phyloP scores from a whole-genome alignment of 164 flowering plant species.

The Amborella trichopoda region DNA sequence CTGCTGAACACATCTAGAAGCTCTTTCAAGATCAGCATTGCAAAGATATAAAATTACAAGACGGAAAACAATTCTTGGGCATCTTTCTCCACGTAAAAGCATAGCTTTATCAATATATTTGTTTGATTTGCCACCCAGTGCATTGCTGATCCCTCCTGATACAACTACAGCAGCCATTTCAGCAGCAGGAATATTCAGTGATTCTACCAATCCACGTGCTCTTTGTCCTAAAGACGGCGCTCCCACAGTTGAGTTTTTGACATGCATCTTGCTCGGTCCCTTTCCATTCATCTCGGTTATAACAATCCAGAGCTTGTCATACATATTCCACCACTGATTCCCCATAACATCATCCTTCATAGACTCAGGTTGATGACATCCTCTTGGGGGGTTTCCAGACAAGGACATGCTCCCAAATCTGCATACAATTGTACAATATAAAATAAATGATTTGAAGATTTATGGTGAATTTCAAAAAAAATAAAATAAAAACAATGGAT shows the following conservation, averaged over 20 bases:
- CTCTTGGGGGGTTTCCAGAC: constrained; percentile 23
- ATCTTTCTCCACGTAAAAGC: constrained; percentile 87
- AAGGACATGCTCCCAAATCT: constrained; percentile 2
- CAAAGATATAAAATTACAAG: constrained; percentile 73
- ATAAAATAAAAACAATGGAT: no score
- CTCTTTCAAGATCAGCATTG: constrained; percentile 63
- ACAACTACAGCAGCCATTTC: constrained; percentile 99
- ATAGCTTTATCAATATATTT: constrained; percentile 83
- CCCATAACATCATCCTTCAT: constrained; percentile 25
- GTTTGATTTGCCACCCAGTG: constrained; percentile 71
- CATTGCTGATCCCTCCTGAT: constrained; percentile 91
- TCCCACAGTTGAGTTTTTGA: constrained; percentile 40
- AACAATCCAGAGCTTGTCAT: constrained; percentile 73
- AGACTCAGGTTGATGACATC: constrained; percentile 12
- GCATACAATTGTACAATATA: background rate
- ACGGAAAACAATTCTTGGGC: constrained; percentile 72
- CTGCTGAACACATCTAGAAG: constrained; percentile 79
- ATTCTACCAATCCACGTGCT: constrained; percentile 97
- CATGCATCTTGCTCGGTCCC: constrained; percentile 52
- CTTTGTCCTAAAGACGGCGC: constrained; percentile 92
- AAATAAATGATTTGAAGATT: background rate
- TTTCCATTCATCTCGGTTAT: constrained; percentile 75
- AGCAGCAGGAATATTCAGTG: constrained; percentile 95
- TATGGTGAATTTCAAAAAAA: no score
- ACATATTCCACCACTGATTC: constrained; percentile 78